These are phyloP conservation scores for Eustoma russellianum DNA, from an alignment of 257 asterid genomes.

Conservation along the genomic window DNA sequence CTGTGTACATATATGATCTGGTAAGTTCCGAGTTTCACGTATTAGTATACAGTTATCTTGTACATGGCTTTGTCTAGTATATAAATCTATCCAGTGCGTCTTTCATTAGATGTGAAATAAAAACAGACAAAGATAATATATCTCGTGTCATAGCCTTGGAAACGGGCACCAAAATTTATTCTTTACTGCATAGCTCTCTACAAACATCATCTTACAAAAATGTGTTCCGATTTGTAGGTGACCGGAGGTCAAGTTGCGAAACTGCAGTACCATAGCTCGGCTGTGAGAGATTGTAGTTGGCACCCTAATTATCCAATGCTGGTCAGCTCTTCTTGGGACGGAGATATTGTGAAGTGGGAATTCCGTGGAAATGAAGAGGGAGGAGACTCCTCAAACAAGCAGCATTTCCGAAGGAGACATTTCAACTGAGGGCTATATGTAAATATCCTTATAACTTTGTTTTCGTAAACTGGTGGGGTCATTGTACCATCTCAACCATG, in stretches of 20 bases:
- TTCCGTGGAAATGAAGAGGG: slow-evolving; percentile 39
- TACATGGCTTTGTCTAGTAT: neutral
- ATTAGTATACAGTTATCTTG: neutral
- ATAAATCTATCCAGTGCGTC: no score
- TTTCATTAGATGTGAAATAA: no score
- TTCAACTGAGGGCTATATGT: slow-evolving; percentile 4
- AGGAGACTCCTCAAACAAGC: slow-evolving; percentile 17
- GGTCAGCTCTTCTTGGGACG: slow-evolving; percentile 90
- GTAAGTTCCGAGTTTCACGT: slow-evolving; percentile 28
- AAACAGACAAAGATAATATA: no score
- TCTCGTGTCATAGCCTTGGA: no score
- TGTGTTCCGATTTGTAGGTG: slow-evolving; percentile 22
- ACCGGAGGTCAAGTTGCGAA: slow-evolving; percentile 57
- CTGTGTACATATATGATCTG: slow-evolving; percentile 72
- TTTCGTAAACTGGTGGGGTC: neutral
- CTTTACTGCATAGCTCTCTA: no score
- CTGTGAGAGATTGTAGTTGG: slow-evolving; percentile 83
- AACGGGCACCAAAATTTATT: no score
- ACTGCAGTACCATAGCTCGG: slow-evolving; percentile 54
- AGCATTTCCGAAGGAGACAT: slow-evolving; percentile 19
- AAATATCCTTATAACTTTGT: no score
- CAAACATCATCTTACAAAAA: neutral
- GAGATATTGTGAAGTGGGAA: slow-evolving; percentile 78
- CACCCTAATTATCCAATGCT: slow-evolving; percentile 74
- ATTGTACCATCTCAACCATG: neutral